Evolutionary conservation across 305 asterid genomes (phyloP).

Genomic region (Ajuga reptans): DNA sequence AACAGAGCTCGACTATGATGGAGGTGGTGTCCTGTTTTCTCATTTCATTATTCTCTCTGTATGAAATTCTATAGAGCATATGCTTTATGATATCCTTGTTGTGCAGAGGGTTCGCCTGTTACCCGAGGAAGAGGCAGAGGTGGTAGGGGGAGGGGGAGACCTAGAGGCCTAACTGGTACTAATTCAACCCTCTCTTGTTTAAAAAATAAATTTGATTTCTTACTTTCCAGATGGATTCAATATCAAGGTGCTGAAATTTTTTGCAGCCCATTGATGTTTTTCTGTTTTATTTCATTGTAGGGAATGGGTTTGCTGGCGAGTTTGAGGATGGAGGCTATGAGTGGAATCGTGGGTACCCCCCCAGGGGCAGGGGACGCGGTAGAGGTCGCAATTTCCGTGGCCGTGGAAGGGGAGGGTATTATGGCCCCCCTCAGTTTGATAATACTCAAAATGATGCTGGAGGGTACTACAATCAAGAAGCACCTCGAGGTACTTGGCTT

Average conservation of each 20-base stretch:
- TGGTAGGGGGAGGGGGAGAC: constrained; percentile 57
- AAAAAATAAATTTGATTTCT: no score
- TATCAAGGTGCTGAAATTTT: not conserved
- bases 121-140: constrained; percentile 23
- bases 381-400: constrained; percentile 50
- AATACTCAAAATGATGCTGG: constrained; percentile 19
- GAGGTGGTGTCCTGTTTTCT: constrained; percentile 35
- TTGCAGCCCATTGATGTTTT: not conserved
- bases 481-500: constrained; percentile 51
- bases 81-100: constrained; percentile 5
- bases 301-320: constrained; percentile 41
- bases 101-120: constrained; percentile 47
- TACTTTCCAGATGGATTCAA: not conserved
- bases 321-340: constrained; percentile 55
- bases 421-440: constrained; percentile 1
- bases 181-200: not conserved
- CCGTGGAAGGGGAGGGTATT: constrained; percentile 38
- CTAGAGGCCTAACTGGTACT: constrained; percentile 48
- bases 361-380: constrained; percentile 55
- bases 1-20: constrained; percentile 50
- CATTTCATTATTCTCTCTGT: not conserved
- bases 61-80: not conserved
- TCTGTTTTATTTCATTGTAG: constrained; percentile 20
- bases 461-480: constrained; percentile 46
- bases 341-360: constrained; percentile 30